phyloP scores from a whole-genome alignment of 1,284 basidiomycete species.

The Cutaneotrichosporon mucoides region DNA sequence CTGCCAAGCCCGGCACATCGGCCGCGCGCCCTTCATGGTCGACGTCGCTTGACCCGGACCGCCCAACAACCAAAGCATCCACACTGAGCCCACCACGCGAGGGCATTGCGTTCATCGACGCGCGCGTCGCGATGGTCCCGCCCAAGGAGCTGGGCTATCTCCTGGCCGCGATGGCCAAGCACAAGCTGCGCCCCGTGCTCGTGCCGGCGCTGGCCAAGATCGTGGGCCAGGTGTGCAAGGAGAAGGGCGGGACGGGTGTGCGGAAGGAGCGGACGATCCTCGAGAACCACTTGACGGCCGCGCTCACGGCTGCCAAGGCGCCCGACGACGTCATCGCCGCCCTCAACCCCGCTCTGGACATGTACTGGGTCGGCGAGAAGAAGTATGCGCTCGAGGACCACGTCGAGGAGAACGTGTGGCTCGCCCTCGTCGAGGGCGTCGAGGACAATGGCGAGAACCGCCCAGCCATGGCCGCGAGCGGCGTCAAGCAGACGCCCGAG shows the following conservation, averaged over 20 bases:
- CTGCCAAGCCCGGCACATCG: constrained; percentile 1
- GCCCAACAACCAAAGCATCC: neutral
- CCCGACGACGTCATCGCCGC: constrained; percentile 7
- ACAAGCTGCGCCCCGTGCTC: constrained; percentile 17
- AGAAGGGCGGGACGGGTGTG: constrained; percentile 11
- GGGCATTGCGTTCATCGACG: constrained; percentile 18
- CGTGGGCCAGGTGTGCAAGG: constrained; percentile 13
- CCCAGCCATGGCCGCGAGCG: constrained; percentile 5
- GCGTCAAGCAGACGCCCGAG: constrained; percentile 5
- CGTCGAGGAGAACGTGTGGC: constrained; percentile 19
- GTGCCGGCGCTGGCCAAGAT: constrained; percentile 19
- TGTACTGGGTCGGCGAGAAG: constrained; percentile 18
- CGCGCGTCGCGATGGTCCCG: constrained; percentile 10
- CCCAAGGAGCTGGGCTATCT: constrained; percentile 16
- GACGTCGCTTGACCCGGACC: constrained; percentile 14
- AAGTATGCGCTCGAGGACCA: constrained; percentile 15
- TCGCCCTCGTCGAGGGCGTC: constrained; percentile 18
- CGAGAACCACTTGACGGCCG: constrained; percentile 12
- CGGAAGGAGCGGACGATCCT: constrained; percentile 12
- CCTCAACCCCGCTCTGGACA: constrained; percentile 19
- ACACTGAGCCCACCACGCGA: constrained; percentile 6
- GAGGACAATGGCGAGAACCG: constrained; percentile 12
- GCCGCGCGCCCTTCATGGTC: constrained; percentile 14
- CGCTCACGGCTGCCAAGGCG: constrained; percentile 10
- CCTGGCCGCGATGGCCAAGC: constrained; percentile 12